Evolutionary conservation across 768 basidiomycete genomes (phyloP).

Genomic region (Rhodotorula sphaerocarpa): DNA sequence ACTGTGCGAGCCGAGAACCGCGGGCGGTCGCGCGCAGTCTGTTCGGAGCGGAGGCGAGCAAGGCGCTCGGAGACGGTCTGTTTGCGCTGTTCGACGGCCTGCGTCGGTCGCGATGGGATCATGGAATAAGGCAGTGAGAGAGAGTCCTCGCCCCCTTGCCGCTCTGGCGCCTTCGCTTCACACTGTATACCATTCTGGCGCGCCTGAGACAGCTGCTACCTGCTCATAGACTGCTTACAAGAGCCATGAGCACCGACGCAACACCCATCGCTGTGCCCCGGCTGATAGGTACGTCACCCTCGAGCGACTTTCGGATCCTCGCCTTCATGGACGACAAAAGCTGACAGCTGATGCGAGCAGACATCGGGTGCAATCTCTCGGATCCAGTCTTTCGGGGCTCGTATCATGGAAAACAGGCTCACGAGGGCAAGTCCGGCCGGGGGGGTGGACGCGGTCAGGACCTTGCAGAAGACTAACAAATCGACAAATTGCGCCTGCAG

Average conservation of each 20-base stretch:
- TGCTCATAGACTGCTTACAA: too few relatives aligned
- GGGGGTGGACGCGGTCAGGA: too few relatives aligned
- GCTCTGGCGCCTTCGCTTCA: too few relatives aligned
- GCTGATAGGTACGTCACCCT: background rate
- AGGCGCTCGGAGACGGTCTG: conserved; percentile 2
- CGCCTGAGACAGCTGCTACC: too few relatives aligned
- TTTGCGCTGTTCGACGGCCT: background rate
- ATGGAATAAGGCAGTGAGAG: background rate
- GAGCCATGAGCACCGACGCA: too few relatives aligned
- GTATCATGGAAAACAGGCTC: conserved; percentile 45
- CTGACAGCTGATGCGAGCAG: conserved; percentile 24
- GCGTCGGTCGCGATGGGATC: conserved; percentile 7
- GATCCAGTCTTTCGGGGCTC: conserved; percentile 42
- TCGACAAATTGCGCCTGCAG: conserved; percentile 40
- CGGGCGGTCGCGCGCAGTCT: background rate
- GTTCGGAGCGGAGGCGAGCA: conserved; percentile 10
- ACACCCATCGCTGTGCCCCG: too few relatives aligned
- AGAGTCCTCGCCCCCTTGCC: too few relatives aligned
- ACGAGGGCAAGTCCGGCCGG: conserved; percentile 37
- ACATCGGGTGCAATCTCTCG: conserved; percentile 46
- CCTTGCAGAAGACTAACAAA: too few relatives aligned
- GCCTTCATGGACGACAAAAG: too few relatives aligned
- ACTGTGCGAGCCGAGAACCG: background rate
- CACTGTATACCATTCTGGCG: too few relatives aligned
- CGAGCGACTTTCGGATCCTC: too few relatives aligned